phyloP scores from a whole-genome alignment of 1,284 basidiomycete genomes.

The Spongispora temasekensis region DNA sequence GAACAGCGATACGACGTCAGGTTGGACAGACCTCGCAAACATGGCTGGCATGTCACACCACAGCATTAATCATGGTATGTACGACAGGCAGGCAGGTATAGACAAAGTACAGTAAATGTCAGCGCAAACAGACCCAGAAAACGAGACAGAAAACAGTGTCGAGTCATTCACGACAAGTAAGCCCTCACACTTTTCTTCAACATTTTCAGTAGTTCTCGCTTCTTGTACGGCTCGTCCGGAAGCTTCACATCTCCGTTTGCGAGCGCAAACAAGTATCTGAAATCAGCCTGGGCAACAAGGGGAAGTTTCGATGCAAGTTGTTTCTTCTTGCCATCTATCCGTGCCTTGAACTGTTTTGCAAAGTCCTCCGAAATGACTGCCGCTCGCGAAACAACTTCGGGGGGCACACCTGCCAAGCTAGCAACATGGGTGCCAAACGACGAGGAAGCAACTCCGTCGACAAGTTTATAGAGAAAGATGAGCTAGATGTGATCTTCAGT shows the following conservation, averaged over 20 bases:
- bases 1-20: conserved; percentile 71
- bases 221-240: conserved; percentile 53
- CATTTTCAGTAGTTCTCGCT: conserved; percentile 52
- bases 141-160: not conserved
- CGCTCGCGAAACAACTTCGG: conserved; percentile 82
- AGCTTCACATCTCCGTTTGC: conserved; percentile 52
- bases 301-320: conserved; percentile 62
- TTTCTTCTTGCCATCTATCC: conserved; percentile 64
- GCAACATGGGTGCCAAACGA: conserved; percentile 95
- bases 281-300: conserved; percentile 83
- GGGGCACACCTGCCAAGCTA: conserved; percentile 81
- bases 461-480: conserved; percentile 91
- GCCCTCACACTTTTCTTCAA: conserved; percentile 46
- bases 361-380: conserved; percentile 88
- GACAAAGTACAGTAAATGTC: conserved; percentile 1
- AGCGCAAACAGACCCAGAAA: not conserved
- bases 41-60: conserved; percentile 41
- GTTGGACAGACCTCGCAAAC: conserved; percentile 61
- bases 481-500: conserved; percentile 47
- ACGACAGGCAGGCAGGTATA: conserved; percentile 23
- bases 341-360: conserved; percentile 81
- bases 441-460: conserved; percentile 85
- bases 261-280: conserved; percentile 70
- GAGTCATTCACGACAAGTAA: conserved; percentile 22
- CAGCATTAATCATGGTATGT: too few relatives aligned